Evolutionary conservation across 78 protist species (phyloP).

Genomic region (Chrysochromulina tobinii): DNA sequence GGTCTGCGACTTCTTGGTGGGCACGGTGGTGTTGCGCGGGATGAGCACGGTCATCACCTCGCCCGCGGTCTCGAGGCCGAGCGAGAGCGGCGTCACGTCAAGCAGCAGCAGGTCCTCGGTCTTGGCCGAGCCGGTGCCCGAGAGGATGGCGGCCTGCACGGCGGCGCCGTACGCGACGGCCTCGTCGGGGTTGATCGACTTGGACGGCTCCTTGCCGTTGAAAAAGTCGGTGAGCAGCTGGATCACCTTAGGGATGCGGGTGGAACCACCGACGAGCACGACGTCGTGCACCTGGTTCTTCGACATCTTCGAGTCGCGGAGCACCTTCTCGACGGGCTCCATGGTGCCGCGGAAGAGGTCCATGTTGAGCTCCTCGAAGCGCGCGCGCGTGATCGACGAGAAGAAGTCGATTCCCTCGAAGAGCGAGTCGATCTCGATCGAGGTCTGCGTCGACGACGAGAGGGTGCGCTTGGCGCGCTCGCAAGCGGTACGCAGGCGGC

Average conservation of each 20-base stretch:
- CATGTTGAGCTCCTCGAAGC: constrained; percentile 93
- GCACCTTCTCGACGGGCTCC: constrained; percentile 89
- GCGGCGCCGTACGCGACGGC: constrained; percentile 99
- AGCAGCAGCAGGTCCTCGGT: constrained; percentile 81
- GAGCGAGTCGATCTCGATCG: constrained; percentile 95
- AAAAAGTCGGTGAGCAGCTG: constrained; percentile 90
- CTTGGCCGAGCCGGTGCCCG: constrained; percentile 61
- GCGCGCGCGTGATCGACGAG: constrained; percentile 94
- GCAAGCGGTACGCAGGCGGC: constrained; percentile 72
- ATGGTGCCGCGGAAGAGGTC: constrained; percentile 90
- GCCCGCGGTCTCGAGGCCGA: constrained; percentile 99
- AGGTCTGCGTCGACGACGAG: constrained; percentile 75
- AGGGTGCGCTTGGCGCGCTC: constrained; percentile 84
- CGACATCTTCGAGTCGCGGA: constrained; percentile 84
- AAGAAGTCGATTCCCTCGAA: constrained; percentile 95
- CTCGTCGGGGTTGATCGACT: constrained; percentile 97
- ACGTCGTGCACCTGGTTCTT: constrained; percentile 83
- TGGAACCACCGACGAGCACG: constrained; percentile 98
- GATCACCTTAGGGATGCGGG: constrained; percentile 98
- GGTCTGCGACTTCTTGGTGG: constrained; percentile 91
- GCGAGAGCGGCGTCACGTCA: constrained; percentile 97
- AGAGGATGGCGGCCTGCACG: constrained; percentile 96
- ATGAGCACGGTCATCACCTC: constrained; percentile 97
- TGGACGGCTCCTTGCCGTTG: constrained; percentile 92
- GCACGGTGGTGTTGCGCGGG: constrained; percentile 97